Evolutionary conservation across 495 filamentous ascomycete species (phyloP).

Genomic region (Tuber microsphaerosporum): DNA sequence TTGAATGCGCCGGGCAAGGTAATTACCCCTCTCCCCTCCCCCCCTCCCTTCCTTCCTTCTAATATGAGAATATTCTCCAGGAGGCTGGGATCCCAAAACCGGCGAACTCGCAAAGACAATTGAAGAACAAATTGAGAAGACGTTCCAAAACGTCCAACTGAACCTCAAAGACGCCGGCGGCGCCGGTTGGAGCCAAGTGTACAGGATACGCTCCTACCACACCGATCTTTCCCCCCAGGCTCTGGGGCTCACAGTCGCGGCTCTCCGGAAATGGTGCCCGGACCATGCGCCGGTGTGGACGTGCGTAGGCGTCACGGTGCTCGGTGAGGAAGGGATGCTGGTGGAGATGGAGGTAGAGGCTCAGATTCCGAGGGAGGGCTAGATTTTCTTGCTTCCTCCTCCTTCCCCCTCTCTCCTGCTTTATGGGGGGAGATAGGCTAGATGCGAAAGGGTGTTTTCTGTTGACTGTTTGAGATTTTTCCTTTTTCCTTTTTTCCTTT

Average conservation of each 20-base stretch:
- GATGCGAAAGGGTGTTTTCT: background rate
- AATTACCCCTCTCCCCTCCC: constrained; percentile 4
- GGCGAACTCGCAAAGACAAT: constrained; percentile 43
- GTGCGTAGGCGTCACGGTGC: constrained; percentile 45
- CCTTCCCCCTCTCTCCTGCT: too few species aligned
- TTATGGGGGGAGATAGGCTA: too few species aligned
- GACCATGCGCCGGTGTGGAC: constrained; percentile 51
- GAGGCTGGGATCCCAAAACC: constrained; percentile 49
- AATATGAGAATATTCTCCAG: constrained; percentile 32
- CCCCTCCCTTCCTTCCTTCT: background rate
- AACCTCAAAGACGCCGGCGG: constrained; percentile 50
- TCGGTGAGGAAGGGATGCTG: constrained; percentile 49
- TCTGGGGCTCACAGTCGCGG: constrained; percentile 45
- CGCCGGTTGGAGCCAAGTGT: constrained; percentile 55
- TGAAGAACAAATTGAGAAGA: constrained; percentile 50
- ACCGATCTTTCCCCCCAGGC: constrained; percentile 45
- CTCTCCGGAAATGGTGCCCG: constrained; percentile 50
- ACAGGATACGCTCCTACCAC: constrained; percentile 49
- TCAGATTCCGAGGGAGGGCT: constrained; percentile 33
- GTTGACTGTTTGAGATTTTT: background rate
- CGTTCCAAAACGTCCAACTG: constrained; percentile 52
- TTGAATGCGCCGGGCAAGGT: constrained; percentile 54
- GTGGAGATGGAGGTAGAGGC: constrained; percentile 55
- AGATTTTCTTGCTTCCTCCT: background rate
- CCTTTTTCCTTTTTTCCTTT: too few species aligned